Evolutionary conservation across 345 rosid genomes (phyloP).

Genomic region (Rhizophora mangle): DNA sequence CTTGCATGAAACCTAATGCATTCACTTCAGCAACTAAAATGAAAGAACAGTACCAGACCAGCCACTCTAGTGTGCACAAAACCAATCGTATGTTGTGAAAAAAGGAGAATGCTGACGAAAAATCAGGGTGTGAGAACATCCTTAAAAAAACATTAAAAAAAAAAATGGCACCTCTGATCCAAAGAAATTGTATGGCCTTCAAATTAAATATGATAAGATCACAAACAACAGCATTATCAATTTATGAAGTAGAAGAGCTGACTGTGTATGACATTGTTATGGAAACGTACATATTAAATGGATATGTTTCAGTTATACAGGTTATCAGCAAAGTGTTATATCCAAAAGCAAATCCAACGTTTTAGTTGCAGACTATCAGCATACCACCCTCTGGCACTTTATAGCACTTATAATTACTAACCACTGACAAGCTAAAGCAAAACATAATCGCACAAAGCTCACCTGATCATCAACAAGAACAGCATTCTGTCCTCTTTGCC

Average conservation of each 20-base stretch:
- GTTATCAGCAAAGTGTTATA: not conserved
- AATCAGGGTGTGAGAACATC: too few relatives aligned
- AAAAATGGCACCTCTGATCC: too few relatives aligned
- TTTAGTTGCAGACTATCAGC: not conserved
- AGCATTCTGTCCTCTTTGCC: slow-evolving; percentile 35
- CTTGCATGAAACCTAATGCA: not conserved
- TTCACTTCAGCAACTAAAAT: slow-evolving; percentile 3
- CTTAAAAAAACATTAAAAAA: too few relatives aligned
- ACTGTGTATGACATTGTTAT: too few relatives aligned
- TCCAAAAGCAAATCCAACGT: not conserved
- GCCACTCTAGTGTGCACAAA: not conserved
- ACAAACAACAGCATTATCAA: too few relatives aligned
- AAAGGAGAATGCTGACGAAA: too few relatives aligned
- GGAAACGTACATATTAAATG: not conserved
- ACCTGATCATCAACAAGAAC: slow-evolving; percentile 49
- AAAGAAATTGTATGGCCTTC: too few relatives aligned
- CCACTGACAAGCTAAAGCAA: not conserved
- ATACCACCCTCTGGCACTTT: not conserved
- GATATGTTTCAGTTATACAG: not conserved
- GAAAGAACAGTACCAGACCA: not conserved
- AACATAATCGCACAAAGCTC: slow-evolving; percentile 9
- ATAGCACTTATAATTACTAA: not conserved
- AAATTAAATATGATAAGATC: too few relatives aligned
- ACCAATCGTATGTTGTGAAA: not conserved
- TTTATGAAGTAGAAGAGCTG: too few relatives aligned